Evolutionary conservation across 2,329 filamentous ascomycete genomes (phyloP).

Genomic region (Phoma sp.): DNA sequence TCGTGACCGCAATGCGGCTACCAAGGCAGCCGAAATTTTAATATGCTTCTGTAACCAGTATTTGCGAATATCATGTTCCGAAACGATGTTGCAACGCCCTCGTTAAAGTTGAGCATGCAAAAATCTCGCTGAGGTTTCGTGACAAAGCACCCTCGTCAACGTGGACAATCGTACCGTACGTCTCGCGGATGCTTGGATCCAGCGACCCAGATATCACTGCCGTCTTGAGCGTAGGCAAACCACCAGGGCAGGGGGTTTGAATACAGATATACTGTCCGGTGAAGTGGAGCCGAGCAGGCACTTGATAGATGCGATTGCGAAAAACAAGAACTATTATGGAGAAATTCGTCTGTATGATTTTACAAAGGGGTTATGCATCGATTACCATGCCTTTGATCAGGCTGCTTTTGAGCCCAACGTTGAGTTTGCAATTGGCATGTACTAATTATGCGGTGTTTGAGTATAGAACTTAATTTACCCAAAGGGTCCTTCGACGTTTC

Average conservation of each 20-base stretch:
- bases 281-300: not conserved
- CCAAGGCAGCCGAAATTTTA: too few relatives aligned
- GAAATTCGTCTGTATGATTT: slow-evolving; percentile 58
- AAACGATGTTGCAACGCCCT: not conserved
- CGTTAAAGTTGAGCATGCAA: not conserved
- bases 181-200: not conserved
- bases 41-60: too few relatives aligned
- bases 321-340: not conserved
- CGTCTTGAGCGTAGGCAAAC: not conserved
- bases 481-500: not conserved
- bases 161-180: not conserved
- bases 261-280: not conserved
- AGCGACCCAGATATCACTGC: not conserved
- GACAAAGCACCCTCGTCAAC: not conserved
- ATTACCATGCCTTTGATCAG: slow-evolving; percentile 90
- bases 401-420: slow-evolving; percentile 75
- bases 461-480: slow-evolving; percentile 55
- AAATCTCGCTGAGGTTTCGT: not conserved
- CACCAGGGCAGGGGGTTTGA: not conserved
- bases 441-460: slow-evolving; percentile 80
- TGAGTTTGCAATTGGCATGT: slow-evolving; percentile 88
- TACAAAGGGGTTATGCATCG: slow-evolving; percentile 81
- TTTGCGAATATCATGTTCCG: not conserved
- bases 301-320: not conserved
- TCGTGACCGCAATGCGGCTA: too few relatives aligned